Evolutionary conservation across 257 asterid species (phyloP).

Genomic region (Rehmannia glutinosa): DNA sequence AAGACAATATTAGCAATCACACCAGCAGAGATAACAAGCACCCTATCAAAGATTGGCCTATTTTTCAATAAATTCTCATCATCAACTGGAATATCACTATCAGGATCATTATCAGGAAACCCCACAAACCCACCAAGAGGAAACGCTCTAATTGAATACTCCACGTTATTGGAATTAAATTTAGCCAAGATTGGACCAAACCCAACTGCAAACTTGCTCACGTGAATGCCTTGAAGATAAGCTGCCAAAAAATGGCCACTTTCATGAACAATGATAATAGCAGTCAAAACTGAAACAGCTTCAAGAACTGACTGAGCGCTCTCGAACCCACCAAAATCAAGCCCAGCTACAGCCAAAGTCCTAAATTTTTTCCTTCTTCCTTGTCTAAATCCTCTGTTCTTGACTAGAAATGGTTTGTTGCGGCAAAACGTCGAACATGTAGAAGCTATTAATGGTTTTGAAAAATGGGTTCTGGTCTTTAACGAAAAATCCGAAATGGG

Average conservation of each 20-base stretch:
- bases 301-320: constrained; percentile 73
- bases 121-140: constrained; percentile 99
- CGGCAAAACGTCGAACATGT: constrained; percentile 32
- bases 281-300: constrained; percentile 80
- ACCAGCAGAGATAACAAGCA: constrained; percentile 91
- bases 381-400: constrained; percentile 19
- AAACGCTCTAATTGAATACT: constrained; percentile 87
- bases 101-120: constrained; percentile 97
- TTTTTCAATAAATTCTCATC: constrained; percentile 81
- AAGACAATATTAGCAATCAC: constrained; percentile 83
- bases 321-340: constrained; percentile 66
- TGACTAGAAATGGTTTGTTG: constrained; percentile 27
- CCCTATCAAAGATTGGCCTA: constrained; percentile 80
- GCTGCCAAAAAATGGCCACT: constrained; percentile 95
- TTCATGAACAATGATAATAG: constrained; percentile 84
- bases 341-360: constrained; percentile 53
- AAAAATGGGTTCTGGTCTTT: constrained; percentile 37
- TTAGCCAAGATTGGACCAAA: constrained; percentile 95
- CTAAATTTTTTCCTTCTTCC: constrained; percentile 32
- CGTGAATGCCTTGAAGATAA: constrained; percentile 88
- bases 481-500: constrained; percentile 39
- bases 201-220: constrained; percentile 95
- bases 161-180: constrained; percentile 75
- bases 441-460: constrained; percentile 23
- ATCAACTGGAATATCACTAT: constrained; percentile 85